Conservation (phyloP, 345 rosid species). For the Geranium brycei region DNA sequence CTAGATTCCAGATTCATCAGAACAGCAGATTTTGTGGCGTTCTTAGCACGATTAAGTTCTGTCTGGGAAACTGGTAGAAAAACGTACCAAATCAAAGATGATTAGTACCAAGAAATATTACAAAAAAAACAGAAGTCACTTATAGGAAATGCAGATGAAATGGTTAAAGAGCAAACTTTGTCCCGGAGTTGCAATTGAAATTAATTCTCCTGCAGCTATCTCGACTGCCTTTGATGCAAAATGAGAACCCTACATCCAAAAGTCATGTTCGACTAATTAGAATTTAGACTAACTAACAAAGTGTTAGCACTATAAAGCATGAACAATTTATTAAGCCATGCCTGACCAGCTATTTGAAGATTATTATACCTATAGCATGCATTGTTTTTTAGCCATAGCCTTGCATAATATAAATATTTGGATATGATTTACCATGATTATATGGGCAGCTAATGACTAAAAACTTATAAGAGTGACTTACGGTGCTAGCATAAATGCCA, state of each 20-base stretch:
- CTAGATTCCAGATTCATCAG: slow-evolving; percentile 84
- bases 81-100: slow-evolving; percentile 2
- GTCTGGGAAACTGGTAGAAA: slow-evolving; percentile 38
- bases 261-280: not conserved
- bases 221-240: slow-evolving; percentile 54
- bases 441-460: not conserved
- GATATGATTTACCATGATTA: not conserved
- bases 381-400: too few species aligned
- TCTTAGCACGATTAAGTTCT: slow-evolving; percentile 68
- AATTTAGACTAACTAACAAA: too few species aligned
- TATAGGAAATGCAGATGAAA: too few species aligned
- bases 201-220: slow-evolving; percentile 52
- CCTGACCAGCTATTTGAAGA: too few species aligned
- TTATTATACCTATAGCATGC: too few species aligned
- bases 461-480: slow-evolving; percentile 25
- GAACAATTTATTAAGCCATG: too few species aligned
- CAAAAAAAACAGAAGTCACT: slow-evolving; percentile 5
- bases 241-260: slow-evolving; percentile 39
- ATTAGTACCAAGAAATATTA: not conserved
- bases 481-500: slow-evolving; percentile 69
- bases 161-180: slow-evolving; percentile 26
- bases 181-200: slow-evolving; percentile 55
- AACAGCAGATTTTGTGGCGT: slow-evolving; percentile 66
- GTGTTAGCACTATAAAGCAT: too few species aligned
- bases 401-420: too few species aligned